Evolutionary conservation across 306 rosid genomes (phyloP).

Genomic region (Lathyrus aphaca): DNA sequence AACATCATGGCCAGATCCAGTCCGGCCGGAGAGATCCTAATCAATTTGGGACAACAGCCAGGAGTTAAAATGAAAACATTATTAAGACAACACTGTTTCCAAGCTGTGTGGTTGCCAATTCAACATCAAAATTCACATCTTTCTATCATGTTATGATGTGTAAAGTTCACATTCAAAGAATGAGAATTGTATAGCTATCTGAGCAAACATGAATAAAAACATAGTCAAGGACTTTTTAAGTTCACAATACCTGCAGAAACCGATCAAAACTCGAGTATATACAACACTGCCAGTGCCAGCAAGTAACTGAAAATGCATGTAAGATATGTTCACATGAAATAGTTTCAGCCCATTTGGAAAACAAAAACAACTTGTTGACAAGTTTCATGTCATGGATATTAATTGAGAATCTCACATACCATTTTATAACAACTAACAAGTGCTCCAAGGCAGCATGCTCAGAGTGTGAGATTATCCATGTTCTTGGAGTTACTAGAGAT

Average conservation of each 20-base stretch:
- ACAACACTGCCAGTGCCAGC: conserved; percentile 31
- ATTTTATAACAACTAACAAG: not conserved
- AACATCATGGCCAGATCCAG: not conserved
- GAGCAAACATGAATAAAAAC: conserved; percentile 10
- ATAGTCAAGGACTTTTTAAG: not conserved
- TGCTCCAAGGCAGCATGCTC: conserved; percentile 40
- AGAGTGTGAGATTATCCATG: conserved; percentile 65
- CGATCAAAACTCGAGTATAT: conserved; percentile 14
- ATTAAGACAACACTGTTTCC: not conserved
- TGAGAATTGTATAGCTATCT: conserved; percentile 5
- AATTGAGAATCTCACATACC: conserved; percentile 20
- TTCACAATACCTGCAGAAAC: conserved; percentile 6
- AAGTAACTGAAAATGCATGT: conserved; percentile 24
- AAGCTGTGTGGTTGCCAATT: too few relatives aligned
- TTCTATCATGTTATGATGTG: too few relatives aligned
- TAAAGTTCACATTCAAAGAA: too few relatives aligned
- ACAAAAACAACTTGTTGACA: not conserved
- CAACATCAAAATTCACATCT: too few relatives aligned
- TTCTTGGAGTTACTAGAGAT: conserved; percentile 58
- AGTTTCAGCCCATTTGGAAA: conserved; percentile 15
- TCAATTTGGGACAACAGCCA: not conserved
- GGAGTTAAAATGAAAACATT: not conserved
- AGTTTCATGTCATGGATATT: conserved; percentile 18
- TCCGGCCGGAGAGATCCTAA: not conserved
- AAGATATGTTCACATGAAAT: not conserved